Evolutionary conservation across 1,139 yeast genomes (phyloP), one percentile per base, ranked within the genome.

Genomic region (Sugiyamaella sp.): DNA sequence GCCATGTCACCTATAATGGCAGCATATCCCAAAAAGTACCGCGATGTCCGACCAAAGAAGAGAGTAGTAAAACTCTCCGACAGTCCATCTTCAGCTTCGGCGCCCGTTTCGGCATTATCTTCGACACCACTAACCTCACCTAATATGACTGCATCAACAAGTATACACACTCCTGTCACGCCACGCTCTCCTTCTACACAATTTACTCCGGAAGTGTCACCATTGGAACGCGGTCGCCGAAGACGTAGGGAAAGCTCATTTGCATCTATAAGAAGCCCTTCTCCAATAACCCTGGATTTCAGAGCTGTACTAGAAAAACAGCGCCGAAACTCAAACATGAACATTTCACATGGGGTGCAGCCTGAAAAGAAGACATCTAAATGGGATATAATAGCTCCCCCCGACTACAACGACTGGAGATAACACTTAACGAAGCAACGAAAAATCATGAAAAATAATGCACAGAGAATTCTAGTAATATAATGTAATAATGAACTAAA

Each of bases 11-110:
- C 40, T 12, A 24, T 12, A n/a, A 25, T 32, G 20, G 32, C n/a
- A 16, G 39, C 40, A 2, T 51, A 49, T 24, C 40, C 54, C 4
- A 35, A 33, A 14, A 20, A 37, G 20, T 51, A 51, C 24, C 41
- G 47, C n/a, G 49, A 42, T 17, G 54, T 51, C 12, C 43, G 25
- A 19, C 58, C 58, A 2, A 47, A 51, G 16, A 47, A 52, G 12
- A 40, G 58, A 20, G 49, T 51, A 2, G 48, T 56, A 37, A 52
- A 50, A 22, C 44, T 55, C 10, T 41, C 50, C 14, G 39, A 35
- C 41, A 29, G 9, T 4, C 21, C n/a, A n/a, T 27, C 46, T 10
- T 6, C 46, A n/a, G 8, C 48, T 33, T 3, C 41, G 3, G 14
- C 33, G 3, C 14, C 35, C 8, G 35, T 10, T 4, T 14, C 35